Evolutionary conservation across 176 grass and related monocot species (phyloP).

Genomic region (Phyllostachys edulis): DNA sequence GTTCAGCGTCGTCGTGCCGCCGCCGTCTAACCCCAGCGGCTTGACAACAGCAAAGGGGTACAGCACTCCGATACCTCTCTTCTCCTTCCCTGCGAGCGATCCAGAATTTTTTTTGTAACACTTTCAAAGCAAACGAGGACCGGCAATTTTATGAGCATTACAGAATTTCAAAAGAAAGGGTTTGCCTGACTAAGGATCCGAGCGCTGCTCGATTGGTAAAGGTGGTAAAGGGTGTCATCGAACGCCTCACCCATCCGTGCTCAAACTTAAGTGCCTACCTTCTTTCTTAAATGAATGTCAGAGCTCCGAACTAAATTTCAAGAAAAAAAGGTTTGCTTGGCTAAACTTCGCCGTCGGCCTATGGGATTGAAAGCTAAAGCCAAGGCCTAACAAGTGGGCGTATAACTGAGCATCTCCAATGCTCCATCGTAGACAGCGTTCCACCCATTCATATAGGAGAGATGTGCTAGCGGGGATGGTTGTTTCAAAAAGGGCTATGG

Average conservation of each 20-base stretch:
- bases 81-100: constrained; percentile 32
- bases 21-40: constrained; percentile 65
- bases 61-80: constrained; percentile 32
- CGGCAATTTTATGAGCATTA: background rate
- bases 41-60: constrained; percentile 78
- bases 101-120: background rate
- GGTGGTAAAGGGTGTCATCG: too few relatives aligned
- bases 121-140: background rate
- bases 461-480: background rate
- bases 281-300: too few relatives aligned
- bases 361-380: too few relatives aligned
- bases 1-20: constrained; percentile 52
- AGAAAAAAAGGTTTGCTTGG: too few relatives aligned
- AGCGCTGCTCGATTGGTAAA: too few relatives aligned
- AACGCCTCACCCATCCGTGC: too few relatives aligned
- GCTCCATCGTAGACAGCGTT: background rate
- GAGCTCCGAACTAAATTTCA: too few relatives aligned
- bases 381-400: too few relatives aligned
- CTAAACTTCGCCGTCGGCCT: too few relatives aligned
- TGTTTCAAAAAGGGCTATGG: background rate
- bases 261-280: too few relatives aligned
- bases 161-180: background rate
- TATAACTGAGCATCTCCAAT: background rate
- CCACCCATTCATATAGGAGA: background rate
- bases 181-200: too few relatives aligned